These are phyloP conservation scores for Rhizopogon vinicolor DNA, from an alignment of 768 basidiomycete genomes.

Conservation along the genomic window DNA sequence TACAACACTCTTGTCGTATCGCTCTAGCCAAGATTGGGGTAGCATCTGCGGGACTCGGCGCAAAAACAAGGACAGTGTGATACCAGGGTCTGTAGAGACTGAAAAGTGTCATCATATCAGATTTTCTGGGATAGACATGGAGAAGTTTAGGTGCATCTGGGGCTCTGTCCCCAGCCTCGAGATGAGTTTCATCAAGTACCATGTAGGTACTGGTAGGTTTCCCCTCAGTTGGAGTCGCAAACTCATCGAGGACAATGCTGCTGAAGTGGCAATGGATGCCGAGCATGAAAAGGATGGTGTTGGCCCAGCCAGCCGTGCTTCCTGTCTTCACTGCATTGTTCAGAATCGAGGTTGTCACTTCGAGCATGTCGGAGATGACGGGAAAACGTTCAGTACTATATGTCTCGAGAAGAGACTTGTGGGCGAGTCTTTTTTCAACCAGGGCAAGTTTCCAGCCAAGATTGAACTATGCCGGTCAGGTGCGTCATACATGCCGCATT, in stretches of 20 bases:
- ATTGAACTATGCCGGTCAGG: not conserved
- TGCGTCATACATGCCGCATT: slow-evolving; percentile 7
- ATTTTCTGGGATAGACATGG: not conserved
- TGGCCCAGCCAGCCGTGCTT: slow-evolving; percentile 7
- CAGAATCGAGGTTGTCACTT: slow-evolving; percentile 19
- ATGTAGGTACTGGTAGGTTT: not conserved
- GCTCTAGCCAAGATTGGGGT: not conserved
- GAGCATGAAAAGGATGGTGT: slow-evolving; percentile 18
- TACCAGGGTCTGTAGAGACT: slow-evolving; percentile 16
- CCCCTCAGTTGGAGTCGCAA: slow-evolving; percentile 4
- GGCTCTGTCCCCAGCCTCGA: slow-evolving; percentile 43
- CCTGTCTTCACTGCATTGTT: slow-evolving; percentile 5
- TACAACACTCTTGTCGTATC: not conserved
- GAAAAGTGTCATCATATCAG: slow-evolving; percentile 20
- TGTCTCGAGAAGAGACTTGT: slow-evolving; percentile 20
- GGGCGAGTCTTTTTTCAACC: slow-evolving; percentile 18
- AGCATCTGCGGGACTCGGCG: slow-evolving; percentile 4
- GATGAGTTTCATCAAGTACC: slow-evolving; percentile 11
- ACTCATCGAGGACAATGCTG: slow-evolving; percentile 15
- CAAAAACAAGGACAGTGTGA: slow-evolving; percentile 30
- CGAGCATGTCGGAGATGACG: slow-evolving; percentile 8
- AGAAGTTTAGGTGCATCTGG: slow-evolving; percentile 34
- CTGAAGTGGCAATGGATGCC: slow-evolving; percentile 24
- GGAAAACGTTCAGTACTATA: slow-evolving; percentile 30
- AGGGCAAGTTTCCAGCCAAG: slow-evolving; percentile 28